These are phyloP conservation scores for Paspalum vaginatum DNA, from an alignment of 176 grass and related monocot species.

Conservation along the genomic window DNA sequence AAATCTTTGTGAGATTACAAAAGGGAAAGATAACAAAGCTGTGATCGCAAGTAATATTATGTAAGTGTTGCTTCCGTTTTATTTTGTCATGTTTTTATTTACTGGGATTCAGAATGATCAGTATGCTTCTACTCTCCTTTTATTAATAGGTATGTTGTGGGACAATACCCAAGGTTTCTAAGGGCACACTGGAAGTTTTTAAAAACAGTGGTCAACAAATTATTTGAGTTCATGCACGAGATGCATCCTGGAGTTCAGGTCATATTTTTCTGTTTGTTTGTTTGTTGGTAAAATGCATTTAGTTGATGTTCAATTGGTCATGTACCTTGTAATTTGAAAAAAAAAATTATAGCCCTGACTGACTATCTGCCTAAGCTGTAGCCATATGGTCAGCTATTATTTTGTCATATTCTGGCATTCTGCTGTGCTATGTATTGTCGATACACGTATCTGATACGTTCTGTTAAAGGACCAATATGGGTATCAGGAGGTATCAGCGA, in stretches of 20 bases:
- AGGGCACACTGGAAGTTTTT: constrained; percentile 82
- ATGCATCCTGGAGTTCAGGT: constrained; percentile 57
- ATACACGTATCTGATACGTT: no score
- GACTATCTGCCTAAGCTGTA: background rate
- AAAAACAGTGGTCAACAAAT: constrained; percentile 79
- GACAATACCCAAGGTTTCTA: constrained; percentile 77
- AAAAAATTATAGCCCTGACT: background rate
- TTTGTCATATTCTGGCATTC: constrained; percentile 6
- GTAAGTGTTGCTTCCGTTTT: constrained; percentile 29
- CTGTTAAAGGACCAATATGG: no score
- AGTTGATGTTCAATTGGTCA: constrained; percentile 43
- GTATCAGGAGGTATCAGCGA: no score
- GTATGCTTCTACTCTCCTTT: background rate
- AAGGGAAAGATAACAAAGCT: constrained; percentile 85
- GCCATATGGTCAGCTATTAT: background rate
- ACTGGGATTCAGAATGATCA: constrained; percentile 1
- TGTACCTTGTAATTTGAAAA: constrained; percentile 2
- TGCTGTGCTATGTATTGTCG: no score
- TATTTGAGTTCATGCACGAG: constrained; percentile 89
- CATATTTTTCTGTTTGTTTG: constrained; percentile 3
- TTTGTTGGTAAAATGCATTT: constrained; percentile 21
- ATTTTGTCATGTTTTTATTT: background rate
- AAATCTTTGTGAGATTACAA: constrained; percentile 76
- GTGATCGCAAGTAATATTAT: constrained; percentile 90
- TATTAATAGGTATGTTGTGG: constrained; percentile 66